Evolutionary conservation across 2,329 filamentous ascomycete species (phyloP).

Genomic region (Pseudofabraea citricarpa): DNA sequence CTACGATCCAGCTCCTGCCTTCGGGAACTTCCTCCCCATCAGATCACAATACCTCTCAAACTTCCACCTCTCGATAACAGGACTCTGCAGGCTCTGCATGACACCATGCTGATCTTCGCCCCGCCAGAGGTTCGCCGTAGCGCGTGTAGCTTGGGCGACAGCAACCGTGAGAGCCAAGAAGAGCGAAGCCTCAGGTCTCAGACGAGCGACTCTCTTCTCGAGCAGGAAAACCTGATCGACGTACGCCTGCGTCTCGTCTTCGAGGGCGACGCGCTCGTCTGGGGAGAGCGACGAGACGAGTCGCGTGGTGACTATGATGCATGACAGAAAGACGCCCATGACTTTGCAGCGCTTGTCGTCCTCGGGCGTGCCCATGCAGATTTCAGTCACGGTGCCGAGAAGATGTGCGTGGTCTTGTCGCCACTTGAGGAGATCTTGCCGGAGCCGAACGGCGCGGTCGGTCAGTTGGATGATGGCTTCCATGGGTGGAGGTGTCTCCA

Average conservation of each 20-base stretch:
- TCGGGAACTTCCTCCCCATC: background rate
- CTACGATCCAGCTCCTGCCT: too few species aligned
- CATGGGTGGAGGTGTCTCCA: background rate
- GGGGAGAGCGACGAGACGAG: conserved; percentile 14
- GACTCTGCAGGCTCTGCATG: too few species aligned
- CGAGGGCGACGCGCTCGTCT: conserved; percentile 17
- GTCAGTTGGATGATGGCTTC: conserved; percentile 5
- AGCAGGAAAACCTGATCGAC: conserved; percentile 25
- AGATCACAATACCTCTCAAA: conserved; percentile 2
- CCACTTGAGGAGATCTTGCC: conserved; percentile 14
- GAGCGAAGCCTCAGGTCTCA: conserved; percentile 7
- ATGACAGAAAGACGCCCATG: conserved; percentile 22
- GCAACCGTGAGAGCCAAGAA: conserved; percentile 18
- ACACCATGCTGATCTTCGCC: background rate
- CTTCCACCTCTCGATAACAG: conserved; percentile 5
- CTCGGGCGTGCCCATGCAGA: conserved; percentile 9
- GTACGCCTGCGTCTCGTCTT: conserved; percentile 23
- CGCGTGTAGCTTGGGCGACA: conserved; percentile 5
- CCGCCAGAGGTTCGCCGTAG: background rate
- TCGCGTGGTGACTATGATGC: conserved; percentile 19
- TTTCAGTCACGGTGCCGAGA: background rate
- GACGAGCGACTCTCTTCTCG: conserved; percentile 16
- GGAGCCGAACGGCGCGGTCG: conserved; percentile 7
- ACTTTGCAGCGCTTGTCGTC: conserved; percentile 18
- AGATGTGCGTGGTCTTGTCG: conserved; percentile 5